These are phyloP conservation scores for Allomyces macrogynus DNA, from an alignment of 192 early-diverging fungal species.

Conservation along the genomic window DNA sequence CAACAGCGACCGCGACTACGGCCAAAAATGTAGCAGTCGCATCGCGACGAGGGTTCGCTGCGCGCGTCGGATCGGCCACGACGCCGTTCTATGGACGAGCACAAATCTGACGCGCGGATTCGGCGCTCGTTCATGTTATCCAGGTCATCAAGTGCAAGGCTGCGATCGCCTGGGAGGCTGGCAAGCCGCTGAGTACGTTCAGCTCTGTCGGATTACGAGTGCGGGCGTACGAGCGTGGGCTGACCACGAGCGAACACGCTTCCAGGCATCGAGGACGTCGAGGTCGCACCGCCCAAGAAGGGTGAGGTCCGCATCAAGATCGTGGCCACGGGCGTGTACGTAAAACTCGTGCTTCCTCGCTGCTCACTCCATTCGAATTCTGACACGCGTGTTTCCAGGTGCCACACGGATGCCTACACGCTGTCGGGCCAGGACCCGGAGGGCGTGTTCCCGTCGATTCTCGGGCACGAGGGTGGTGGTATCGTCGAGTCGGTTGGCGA, in stretches of 20 bases:
- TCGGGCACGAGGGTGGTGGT: slow-evolving; percentile 91
- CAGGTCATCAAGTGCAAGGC: slow-evolving; percentile 58
- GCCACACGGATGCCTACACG: slow-evolving; percentile 95
- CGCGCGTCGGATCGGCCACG: too few species aligned
- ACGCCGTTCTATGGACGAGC: too few species aligned
- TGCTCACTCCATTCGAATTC: background rate
- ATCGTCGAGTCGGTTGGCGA: slow-evolving; percentile 92
- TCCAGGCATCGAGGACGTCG: slow-evolving; percentile 72
- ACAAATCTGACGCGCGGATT: too few species aligned
- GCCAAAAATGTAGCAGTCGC: too few species aligned
- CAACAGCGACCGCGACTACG: too few species aligned
- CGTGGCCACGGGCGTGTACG: slow-evolving; percentile 64
- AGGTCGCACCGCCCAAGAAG: slow-evolving; percentile 82
- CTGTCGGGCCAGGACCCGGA: slow-evolving; percentile 66
- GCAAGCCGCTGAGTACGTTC: slow-evolving; percentile 72
- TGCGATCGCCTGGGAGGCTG: slow-evolving; percentile 86
- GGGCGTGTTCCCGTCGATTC: slow-evolving; percentile 75
- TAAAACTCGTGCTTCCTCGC: background rate
- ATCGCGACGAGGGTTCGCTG: too few species aligned
- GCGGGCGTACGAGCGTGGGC: background rate
- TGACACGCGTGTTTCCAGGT: slow-evolving; percentile 18
- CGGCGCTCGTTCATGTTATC: too few species aligned
- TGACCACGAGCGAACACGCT: background rate
- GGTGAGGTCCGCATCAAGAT: slow-evolving; percentile 91
- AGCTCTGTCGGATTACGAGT: background rate